A percentile compares a stretch with the other conserved stretches of the same genome.
phyloP scores from a whole-genome alignment of 164 flowering plant genomes.

The Buxus sempervirens region DNA sequence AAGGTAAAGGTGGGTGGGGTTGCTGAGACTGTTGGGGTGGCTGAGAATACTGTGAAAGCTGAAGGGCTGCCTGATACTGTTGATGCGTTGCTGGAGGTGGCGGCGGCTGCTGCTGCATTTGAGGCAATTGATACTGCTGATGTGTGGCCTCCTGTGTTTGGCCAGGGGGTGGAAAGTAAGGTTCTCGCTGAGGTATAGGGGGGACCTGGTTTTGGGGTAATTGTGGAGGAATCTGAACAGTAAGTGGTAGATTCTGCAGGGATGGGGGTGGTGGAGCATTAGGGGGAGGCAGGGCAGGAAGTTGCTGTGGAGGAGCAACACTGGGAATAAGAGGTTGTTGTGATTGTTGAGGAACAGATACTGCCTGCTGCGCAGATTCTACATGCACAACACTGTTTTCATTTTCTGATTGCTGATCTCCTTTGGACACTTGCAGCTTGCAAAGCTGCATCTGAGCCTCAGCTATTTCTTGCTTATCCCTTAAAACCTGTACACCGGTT shows the following conservation, averaged over 20 bases:
- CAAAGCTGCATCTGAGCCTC: conserved; percentile 63
- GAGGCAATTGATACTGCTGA: conserved; percentile 55
- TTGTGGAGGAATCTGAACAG: conserved; percentile 35
- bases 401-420: conserved; percentile 39
- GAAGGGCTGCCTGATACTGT: conserved; percentile 42
- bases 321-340: conserved; percentile 30
- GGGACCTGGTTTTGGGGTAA: conserved; percentile 41
- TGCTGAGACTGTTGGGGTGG: conserved; percentile 46
- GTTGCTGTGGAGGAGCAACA: conserved; percentile 30
- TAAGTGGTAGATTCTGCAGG: conserved; percentile 25
- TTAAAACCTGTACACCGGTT: conserved; percentile 56
- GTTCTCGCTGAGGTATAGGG: conserved; percentile 39
- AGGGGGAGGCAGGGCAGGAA: conserved; percentile 25
- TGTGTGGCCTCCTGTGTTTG: conserved; percentile 47
- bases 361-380: conserved; percentile 45
- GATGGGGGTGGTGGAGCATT: conserved; percentile 32
- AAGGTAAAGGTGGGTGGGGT: conserved; percentile 32
- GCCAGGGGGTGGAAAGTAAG: conserved; percentile 43
- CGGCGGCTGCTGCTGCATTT: conserved; percentile 43
- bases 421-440: conserved; percentile 58
- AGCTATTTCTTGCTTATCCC: conserved; percentile 75
- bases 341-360: conserved; percentile 43
- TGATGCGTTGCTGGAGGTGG: conserved; percentile 41
- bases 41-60: conserved; percentile 45
- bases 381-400: conserved; percentile 26